A percentile compares a stretch with the other conserved stretches of the same genome.
Evolutionary conservation across 2,329 filamentous ascomycete species (phyloP).

Genomic region (Exophiala phaeomuriformis): DNA sequence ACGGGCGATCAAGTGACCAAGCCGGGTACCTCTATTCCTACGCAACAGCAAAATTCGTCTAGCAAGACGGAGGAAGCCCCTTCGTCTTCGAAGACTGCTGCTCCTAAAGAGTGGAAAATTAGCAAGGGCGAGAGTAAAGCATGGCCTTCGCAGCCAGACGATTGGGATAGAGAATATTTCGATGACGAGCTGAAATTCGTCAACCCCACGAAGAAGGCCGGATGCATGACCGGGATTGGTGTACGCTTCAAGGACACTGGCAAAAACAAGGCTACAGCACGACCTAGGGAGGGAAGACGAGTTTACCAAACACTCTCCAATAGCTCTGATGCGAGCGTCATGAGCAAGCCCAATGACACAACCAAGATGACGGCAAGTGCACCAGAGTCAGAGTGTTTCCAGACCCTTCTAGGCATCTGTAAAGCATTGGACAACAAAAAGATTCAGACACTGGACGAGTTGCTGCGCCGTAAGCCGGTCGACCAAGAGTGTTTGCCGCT

Average conservation of each 20-base stretch:
- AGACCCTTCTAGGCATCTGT: not conserved
- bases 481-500: not conserved
- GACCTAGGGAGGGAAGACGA: not conserved
- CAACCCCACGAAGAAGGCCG: not conserved
- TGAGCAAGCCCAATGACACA: not conserved
- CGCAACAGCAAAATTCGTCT: no score
- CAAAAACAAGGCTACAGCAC: not conserved
- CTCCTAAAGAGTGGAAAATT: no score
- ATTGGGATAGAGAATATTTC: not conserved
- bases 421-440: not conserved
- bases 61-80: no score
- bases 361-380: not conserved
- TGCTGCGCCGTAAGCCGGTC: not conserved
- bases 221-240: not conserved
- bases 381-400: not conserved
- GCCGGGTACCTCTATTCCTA: no score
- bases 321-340: not conserved
- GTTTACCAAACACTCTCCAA: not conserved
- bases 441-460: not conserved
- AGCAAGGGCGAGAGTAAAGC: no score
- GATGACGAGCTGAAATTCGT: not conserved
- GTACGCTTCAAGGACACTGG: not conserved
- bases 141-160: no score
- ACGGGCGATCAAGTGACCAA: no score
- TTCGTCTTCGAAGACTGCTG: no score